phyloP scores from a whole-genome alignment of 2,329 filamentous ascomycete genomes.

The Nothophoma quercina region DNA sequence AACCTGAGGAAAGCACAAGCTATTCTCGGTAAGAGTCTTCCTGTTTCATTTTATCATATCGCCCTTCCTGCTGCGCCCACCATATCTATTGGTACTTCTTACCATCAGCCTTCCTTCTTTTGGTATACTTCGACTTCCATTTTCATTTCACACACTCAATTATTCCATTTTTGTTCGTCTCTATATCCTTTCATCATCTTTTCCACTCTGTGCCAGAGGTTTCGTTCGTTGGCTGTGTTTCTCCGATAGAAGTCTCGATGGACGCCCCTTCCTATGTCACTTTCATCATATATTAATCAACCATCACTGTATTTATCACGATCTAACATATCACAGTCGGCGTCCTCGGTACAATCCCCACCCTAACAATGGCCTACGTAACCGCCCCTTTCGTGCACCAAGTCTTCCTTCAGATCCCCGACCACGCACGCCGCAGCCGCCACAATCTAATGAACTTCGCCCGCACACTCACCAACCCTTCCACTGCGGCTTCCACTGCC shows the following conservation, averaged over 20 bases:
- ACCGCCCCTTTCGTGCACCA: slow-evolving; percentile 48
- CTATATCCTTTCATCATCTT: no score
- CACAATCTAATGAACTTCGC: slow-evolving; percentile 38
- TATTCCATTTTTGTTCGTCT: background rate
- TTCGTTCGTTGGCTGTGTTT: no score
- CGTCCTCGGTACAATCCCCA: slow-evolving; percentile 41
- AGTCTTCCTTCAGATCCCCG: slow-evolving; percentile 44
- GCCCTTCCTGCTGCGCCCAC: no score
- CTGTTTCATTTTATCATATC: background rate
- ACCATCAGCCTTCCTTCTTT: no score
- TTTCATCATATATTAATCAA: no score
- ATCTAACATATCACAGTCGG: slow-evolving; percentile 31
- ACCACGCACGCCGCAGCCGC: slow-evolving; percentile 34
- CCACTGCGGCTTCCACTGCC: slow-evolving; percentile 22
- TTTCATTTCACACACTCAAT: background rate
- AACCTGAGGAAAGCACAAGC: slow-evolving; percentile 38
- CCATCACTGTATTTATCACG: background rate
- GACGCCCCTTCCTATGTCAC: no score
- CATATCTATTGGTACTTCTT: no score
- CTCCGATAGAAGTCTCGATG: no score
- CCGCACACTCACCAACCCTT: slow-evolving; percentile 17
- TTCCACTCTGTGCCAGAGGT: no score
- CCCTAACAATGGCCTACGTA: slow-evolving; percentile 42
- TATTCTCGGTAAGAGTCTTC: slow-evolving; percentile 35
- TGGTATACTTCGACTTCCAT: background rate